Evolutionary conservation across 495 filamentous ascomycete species (phyloP).

Genomic region (Sordaria brevicollis): DNA sequence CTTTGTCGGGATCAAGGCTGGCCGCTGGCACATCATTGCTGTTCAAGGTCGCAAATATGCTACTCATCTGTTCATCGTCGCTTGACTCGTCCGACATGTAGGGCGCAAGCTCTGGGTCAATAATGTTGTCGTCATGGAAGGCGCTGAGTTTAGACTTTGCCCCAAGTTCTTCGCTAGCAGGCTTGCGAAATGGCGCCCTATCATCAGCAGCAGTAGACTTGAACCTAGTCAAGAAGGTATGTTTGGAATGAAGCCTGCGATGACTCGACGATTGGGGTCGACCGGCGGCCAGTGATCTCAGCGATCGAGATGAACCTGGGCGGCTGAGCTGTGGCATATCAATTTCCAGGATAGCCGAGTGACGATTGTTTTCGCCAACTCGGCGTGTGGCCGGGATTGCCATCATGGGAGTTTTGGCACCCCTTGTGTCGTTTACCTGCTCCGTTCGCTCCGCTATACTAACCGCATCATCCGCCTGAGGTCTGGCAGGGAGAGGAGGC

Average conservation of each 20-base stretch:
- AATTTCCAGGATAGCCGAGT: conserved; percentile 87
- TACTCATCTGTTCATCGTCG: conserved; percentile 83
- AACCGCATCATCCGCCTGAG: conserved; percentile 24
- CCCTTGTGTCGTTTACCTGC: conserved; percentile 31
- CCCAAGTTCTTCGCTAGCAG: conserved; percentile 50
- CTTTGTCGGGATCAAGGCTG: conserved; percentile 37
- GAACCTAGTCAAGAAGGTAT: conserved; percentile 59
- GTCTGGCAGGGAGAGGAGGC: conserved; percentile 15
- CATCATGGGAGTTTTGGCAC: conserved; percentile 56
- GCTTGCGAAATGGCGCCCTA: conserved; percentile 81
- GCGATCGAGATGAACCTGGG: conserved; percentile 84
- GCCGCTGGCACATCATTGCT: conserved; percentile 30
- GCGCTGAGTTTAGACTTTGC: conserved; percentile 65
- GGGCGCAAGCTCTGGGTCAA: conserved; percentile 89
- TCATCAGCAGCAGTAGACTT: conserved; percentile 43
- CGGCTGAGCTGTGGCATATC: conserved; percentile 58
- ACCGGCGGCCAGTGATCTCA: conserved; percentile 60
- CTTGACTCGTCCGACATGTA: conserved; percentile 94
- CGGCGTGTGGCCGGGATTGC: conserved; percentile 80
- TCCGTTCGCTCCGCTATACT: conserved; percentile 33
- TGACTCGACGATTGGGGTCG: conserved; percentile 69
- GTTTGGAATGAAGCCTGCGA: conserved; percentile 76
- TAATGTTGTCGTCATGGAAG: conserved; percentile 96
- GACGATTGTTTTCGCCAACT: conserved; percentile 68
- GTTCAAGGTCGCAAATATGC: conserved; percentile 65